Conservation (phyloP, 1,284 basidiomycete genomes). For the Boletus albobrunnescens region DNA sequence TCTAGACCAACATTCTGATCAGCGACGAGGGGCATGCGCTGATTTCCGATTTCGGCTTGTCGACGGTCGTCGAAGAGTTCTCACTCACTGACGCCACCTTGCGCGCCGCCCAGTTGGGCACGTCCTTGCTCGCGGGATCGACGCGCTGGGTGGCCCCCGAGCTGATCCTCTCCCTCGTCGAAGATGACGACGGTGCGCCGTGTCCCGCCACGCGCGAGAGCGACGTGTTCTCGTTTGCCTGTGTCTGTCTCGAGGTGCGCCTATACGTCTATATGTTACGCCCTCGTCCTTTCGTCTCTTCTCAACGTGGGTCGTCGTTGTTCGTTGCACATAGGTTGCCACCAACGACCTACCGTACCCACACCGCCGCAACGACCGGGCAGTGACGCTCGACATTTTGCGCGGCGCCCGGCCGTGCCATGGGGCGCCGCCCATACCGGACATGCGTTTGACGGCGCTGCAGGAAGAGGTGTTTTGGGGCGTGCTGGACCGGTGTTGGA, state of each 20-base stretch:
- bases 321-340: slow-evolving; percentile 36
- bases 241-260: slow-evolving; percentile 51
- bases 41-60: slow-evolving; percentile 59
- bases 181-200: slow-evolving; percentile 37
- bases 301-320: no score
- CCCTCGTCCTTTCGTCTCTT: no score
- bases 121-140: slow-evolving; percentile 52
- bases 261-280: background rate
- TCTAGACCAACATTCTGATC: slow-evolving; percentile 55
- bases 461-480: slow-evolving; percentile 35
- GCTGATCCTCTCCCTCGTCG: slow-evolving; percentile 45
- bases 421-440: slow-evolving; percentile 22
- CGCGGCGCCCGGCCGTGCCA: slow-evolving; percentile 45
- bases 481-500: slow-evolving; percentile 46
- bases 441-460: slow-evolving; percentile 15
- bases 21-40: slow-evolving; percentile 46
- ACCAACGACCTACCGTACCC: slow-evolving; percentile 51
- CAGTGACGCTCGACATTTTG: slow-evolving; percentile 52
- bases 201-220: slow-evolving; percentile 47
- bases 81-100: slow-evolving; percentile 31
- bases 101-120: slow-evolving; percentile 32
- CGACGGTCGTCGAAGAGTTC: slow-evolving; percentile 52
- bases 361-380: slow-evolving; percentile 48
- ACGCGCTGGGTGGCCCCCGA: slow-evolving; percentile 51
- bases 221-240: slow-evolving; percentile 56